Base-by-base conservation (phyloP, 257 asterid genomes). In the Handroanthus guayacan region DNA sequence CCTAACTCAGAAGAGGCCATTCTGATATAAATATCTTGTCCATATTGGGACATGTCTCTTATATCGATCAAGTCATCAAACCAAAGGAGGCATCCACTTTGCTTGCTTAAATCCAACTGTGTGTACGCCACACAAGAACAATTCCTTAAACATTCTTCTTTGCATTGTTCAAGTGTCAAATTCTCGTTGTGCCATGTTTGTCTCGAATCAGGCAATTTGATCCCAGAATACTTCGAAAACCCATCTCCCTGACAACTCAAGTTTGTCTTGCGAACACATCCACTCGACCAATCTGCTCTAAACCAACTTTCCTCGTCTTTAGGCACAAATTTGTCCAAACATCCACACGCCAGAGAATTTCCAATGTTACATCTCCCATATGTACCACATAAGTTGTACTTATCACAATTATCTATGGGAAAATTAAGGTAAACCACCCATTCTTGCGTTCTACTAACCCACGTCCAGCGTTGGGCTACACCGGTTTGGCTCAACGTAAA, bases 41-140 rank as follows among this genome's bases (percentile, higher is more conserved):
- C 83, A 60, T 47, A 12, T 48, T 72, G 70, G 56, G 63, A 70
- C 7, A 48, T 12, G 31, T 50, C 75, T 69, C 69, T 82, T 31
- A 79, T 50, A 43, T 85, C 86, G 10, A 57, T 39, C 57, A 81
- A 78, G 31, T 81, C 84, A 17, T 60, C 74, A 1, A 67, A 71
- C 88, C 88, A 81, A 16, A 20, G 47, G 66, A 84, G 67, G 65
- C 86, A 84, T 50, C 88, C 86, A 47, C 68, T 72, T 50, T 76
- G 72, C 10, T 38, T 69, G 41, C 58, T 62, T 4, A 73, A 61
- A 67, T 81, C 62, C 6, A 68, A 64, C 31, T 48, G 75, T 12
- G 78, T 31, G 18, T 75, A 75, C 17, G 80, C 81, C 73, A 25
- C 69, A 56, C 84, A 75, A 38, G 78, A 62, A 31, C 81, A 80